Conservation (phyloP, 2,329 filamentous ascomycete species). For the Pseudogymnoascus sp. region DNA sequence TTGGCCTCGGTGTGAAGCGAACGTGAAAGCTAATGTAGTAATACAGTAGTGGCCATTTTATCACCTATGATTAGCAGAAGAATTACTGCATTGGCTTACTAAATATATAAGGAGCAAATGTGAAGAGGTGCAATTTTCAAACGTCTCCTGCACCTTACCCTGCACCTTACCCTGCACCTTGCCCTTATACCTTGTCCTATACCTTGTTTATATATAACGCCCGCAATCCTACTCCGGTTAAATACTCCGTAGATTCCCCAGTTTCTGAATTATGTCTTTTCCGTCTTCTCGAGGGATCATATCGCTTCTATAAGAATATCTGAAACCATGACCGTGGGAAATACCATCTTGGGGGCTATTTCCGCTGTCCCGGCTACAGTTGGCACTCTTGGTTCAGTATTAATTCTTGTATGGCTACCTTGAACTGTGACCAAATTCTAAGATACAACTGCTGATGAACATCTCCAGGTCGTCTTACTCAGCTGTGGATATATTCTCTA, state of each 20-base stretch:
- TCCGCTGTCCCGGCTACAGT: not conserved
- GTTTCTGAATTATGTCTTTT: not conserved
- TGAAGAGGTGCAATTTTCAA: not conserved
- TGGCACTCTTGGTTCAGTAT: not conserved
- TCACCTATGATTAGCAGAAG: not conserved
- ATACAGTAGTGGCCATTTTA: not conserved
- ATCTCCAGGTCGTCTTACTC: not conserved
- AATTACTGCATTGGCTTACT: no score
- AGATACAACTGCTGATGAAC: not conserved
- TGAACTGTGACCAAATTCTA: not conserved
- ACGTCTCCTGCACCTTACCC: no score
- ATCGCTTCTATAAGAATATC: not conserved
- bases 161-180: no score
- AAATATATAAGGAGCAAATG: not conserved
- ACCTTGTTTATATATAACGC: not conserved
- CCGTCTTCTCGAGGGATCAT: not conserved
- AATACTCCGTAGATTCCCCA: not conserved
- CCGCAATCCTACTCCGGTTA: not conserved
- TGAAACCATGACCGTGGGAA: not conserved
- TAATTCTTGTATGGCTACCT: not conserved
- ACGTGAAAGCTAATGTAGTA: not conserved
- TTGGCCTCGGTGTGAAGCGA: no score
- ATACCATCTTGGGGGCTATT: not conserved
- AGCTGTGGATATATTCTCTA: conserved; percentile 7
- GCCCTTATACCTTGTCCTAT: not conserved